Evolutionary conservation across 768 basidiomycete species (phyloP).

Genomic region (Russula earlei): DNA sequence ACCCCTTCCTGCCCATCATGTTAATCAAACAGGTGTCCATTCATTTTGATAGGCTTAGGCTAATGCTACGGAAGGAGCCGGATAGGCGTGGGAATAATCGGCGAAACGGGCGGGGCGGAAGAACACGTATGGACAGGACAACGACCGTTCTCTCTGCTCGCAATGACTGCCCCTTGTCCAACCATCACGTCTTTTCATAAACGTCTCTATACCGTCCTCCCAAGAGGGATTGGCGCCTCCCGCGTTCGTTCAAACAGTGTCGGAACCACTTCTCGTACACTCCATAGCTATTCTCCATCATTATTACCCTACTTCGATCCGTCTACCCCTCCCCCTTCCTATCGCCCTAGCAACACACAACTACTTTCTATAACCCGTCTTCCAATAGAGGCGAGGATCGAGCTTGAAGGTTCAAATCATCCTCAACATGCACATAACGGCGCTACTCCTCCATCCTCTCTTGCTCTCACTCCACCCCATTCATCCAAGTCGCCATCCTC

Average conservation of each 20-base stretch:
- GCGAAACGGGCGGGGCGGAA: not conserved
- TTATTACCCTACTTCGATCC: conserved; percentile 36
- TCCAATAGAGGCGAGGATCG: conserved; percentile 38
- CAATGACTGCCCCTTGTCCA: conserved; percentile 31
- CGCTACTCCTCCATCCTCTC: conserved; percentile 31
- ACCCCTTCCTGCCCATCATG: too few relatives aligned
- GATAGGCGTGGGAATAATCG: not conserved
- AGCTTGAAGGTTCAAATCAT: conserved; percentile 31
- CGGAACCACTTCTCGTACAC: conserved; percentile 32
- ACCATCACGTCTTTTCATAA: conserved; percentile 45
- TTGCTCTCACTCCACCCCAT: conserved; percentile 38
- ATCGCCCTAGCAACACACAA: conserved; percentile 33
- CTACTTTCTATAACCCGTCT: conserved; percentile 35
- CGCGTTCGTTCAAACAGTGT: conserved; percentile 37
- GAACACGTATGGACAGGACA: not conserved
- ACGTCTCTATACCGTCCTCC: conserved; percentile 38
- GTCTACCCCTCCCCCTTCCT: conserved; percentile 28
- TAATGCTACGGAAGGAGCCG: not conserved
- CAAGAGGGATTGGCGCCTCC: conserved; percentile 28
- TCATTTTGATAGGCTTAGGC: too few relatives aligned
- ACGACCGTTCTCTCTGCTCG: not conserved
- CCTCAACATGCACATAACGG: conserved; percentile 28
- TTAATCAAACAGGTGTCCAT: too few relatives aligned
- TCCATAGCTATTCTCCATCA: conserved; percentile 33
- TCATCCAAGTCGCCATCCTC: conserved; percentile 25